phyloP scores from a whole-genome alignment of 2,329 filamentous ascomycete genomes.

The Penicillium sp. region DNA sequence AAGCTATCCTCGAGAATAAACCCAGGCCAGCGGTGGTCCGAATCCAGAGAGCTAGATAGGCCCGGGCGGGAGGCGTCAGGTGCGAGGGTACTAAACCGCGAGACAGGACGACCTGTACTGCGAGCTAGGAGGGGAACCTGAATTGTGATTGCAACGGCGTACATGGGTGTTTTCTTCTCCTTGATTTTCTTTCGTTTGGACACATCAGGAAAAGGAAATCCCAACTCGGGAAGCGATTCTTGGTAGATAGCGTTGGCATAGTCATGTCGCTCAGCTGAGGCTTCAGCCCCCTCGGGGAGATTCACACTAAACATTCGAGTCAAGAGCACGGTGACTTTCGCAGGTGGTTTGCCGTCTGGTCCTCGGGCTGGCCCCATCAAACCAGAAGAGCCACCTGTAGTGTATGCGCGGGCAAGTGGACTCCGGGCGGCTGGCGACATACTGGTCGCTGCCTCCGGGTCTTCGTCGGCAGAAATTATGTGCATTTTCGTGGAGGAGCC shows the following conservation, averaged over 20 bases:
- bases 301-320: conserved; percentile 60
- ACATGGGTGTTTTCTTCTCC: conserved; percentile 57
- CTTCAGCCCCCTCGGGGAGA: conserved; percentile 47
- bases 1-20: conserved; percentile 41
- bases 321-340: conserved; percentile 54
- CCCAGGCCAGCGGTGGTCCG: conserved; percentile 39
- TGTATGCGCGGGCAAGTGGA: conserved; percentile 39
- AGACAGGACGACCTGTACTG: conserved; percentile 34
- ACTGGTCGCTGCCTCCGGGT: conserved; percentile 24
- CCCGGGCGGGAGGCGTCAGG: conserved; percentile 32
- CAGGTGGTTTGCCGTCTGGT: conserved; percentile 39
- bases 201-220: conserved; percentile 40
- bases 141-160: conserved; percentile 57
- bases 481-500: conserved; percentile 62
- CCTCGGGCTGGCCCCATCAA: conserved; percentile 22
- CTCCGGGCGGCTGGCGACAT: conserved; percentile 32
- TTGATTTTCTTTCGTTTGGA: conserved; percentile 48
- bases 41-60: conserved; percentile 44
- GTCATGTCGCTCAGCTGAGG: conserved; percentile 36
- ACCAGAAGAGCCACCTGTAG: conserved; percentile 36
- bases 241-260: conserved; percentile 31
- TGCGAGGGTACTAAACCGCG: conserved; percentile 35
- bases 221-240: conserved; percentile 35
- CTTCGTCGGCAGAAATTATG: conserved; percentile 49
- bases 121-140: conserved; percentile 49